Evolutionary conservation across 257 asterid species (phyloP).

Genomic region (Solanum rostratum): DNA sequence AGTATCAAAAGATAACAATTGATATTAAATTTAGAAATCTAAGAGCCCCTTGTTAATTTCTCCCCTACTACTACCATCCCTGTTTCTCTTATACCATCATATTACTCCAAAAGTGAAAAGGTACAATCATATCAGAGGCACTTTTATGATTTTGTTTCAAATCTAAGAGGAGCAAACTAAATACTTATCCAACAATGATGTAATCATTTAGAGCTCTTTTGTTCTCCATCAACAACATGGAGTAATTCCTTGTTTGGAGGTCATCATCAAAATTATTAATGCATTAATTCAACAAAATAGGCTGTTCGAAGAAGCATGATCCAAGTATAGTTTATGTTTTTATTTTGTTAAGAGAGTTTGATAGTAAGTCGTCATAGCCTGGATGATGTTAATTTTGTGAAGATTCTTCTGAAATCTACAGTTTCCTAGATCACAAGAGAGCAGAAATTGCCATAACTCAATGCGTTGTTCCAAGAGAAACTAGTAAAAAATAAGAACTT

Average conservation of each 20-base stretch:
- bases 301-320: background rate
- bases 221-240: background rate
- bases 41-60: background rate
- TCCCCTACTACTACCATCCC: background rate
- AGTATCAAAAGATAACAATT: background rate
- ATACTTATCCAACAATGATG: background rate
- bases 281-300: background rate
- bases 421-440: background rate
- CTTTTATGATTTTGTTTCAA: background rate
- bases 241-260: background rate
- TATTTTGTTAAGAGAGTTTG: background rate
- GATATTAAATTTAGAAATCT: background rate
- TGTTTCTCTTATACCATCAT: background rate
- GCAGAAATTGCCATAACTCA: background rate
- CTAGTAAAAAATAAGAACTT: background rate
- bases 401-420: background rate
- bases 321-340: background rate
- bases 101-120: background rate
- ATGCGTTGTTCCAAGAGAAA: background rate
- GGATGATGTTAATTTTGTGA: background rate
- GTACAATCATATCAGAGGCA: background rate
- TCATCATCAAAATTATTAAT: background rate
- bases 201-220: background rate
- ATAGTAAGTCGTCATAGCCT: background rate
- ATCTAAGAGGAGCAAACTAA: background rate